Conservation (phyloP, 75 land plant genomes). For the Pinus taeda region DNA sequence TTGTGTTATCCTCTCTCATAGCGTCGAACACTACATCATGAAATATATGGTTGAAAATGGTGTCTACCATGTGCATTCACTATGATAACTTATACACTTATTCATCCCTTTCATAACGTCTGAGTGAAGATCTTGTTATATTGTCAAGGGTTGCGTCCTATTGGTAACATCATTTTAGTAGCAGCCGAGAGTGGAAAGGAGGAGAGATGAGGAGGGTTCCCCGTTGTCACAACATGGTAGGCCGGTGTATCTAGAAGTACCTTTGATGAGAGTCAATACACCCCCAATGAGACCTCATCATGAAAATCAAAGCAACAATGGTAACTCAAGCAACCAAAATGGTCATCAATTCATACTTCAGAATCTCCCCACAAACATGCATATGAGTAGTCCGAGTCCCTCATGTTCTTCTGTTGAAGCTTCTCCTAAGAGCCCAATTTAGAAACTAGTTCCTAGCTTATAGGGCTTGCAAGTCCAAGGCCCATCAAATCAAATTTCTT, state of each 20-base stretch:
- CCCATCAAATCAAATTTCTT: neutral
- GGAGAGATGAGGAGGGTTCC: conserved; percentile 7
- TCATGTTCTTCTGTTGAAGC: neutral
- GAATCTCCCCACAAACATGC: neutral
- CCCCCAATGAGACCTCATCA: conserved; percentile 6
- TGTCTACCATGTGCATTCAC: too few species aligned
- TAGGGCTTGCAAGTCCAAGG: neutral
- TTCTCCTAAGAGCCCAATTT: conserved; percentile 3
- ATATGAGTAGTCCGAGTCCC: neutral
- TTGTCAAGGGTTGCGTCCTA: too few species aligned
- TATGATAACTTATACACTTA: too few species aligned
- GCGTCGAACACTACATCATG: too few species aligned
- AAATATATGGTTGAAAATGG: too few species aligned
- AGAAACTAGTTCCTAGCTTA: neutral
- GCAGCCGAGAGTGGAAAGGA: neutral
- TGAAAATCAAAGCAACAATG: neutral
- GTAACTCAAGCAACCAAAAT: neutral
- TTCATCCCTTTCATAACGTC: too few species aligned
- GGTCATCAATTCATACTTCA: neutral
- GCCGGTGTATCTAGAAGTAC: neutral
- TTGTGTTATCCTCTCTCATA: too few species aligned
- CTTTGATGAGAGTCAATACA: neutral
- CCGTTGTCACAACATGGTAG: neutral
- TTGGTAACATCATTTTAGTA: too few species aligned
- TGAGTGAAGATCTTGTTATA: too few species aligned